Conservation (phyloP, 371 early-diverging fungal genomes). For the Mortierella sp. region DNA sequence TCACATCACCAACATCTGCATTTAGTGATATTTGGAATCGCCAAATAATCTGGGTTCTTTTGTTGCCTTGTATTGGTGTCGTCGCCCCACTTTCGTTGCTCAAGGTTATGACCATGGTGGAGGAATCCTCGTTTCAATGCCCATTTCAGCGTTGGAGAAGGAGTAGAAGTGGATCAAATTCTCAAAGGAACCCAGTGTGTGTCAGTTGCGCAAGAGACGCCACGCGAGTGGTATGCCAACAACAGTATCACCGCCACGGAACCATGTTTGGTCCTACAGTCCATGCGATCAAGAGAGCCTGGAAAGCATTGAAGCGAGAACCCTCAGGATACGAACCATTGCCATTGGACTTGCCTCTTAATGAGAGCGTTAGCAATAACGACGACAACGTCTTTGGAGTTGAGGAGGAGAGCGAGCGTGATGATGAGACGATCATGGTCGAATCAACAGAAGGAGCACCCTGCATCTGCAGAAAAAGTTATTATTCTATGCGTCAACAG, state of each 20-base stretch:
- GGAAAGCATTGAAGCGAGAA: conserved; percentile 9
- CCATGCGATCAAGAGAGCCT: conserved; percentile 19
- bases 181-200: conserved; percentile 3
- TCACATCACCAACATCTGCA: not conserved
- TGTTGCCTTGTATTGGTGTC: conserved; percentile 38
- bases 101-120: conserved; percentile 32
- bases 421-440: no score
- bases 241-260: not conserved
- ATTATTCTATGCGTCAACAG: not conserved
- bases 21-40: conserved; percentile 9
- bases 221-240: not conserved
- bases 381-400: no score
- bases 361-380: no score
- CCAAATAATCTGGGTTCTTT: conserved; percentile 19
- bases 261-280: conserved; percentile 22
- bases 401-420: no score
- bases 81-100: conserved; percentile 27
- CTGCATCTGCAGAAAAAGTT: not conserved
- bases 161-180: not conserved
- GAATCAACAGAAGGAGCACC: not conserved
- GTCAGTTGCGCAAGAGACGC: not conserved
- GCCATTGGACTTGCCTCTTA: conserved; percentile 5
- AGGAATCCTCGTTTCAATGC: conserved; percentile 8
- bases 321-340: conserved; percentile 29
- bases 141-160: conserved; percentile 21